Base-by-base conservation (phyloP, 2,329 filamentous ascomycete genomes). In the Simplicillium aogashimaense region DNA sequence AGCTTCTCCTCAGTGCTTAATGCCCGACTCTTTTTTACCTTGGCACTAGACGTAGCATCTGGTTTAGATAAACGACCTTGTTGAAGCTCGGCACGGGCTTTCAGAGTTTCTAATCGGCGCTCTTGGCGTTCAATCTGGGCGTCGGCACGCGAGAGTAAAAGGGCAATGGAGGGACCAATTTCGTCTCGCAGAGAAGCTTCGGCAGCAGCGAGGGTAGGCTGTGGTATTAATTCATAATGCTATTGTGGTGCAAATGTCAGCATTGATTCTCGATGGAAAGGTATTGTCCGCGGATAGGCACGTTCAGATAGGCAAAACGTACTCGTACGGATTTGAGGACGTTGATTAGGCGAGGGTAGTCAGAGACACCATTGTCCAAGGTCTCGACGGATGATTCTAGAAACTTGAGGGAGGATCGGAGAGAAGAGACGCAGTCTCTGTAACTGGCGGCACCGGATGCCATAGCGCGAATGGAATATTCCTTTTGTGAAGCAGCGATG, bases 171-270 rank as follows among this genome's bases (percentile, higher is more conserved):
- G 8, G 89, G 89, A n/a, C 83, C 81, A 50, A 95, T 92, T 57
- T 94, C 88, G 53, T 86, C 84, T 51, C 88, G 82, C 14, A 95
- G 77, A 4, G 86, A 81, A 49, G 85, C 72, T 61, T 95, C 89
- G 28, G 89, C 89, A 46, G 82, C 75, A 45, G 81, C 80, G 35
- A 95, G 77, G 38, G 85, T 85, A 11, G 83, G 78, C 57, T 94
- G 86, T 13, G 88, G 86, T 50, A 95, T 85, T 33, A 95, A 79
- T 60, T 95, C 89, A 63, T 94, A 95, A 65, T 95, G 89, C 82
- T 94, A 45, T 28, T 17, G 34, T 36, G 36, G 36, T n/a, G 33
- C 45, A 29, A 36, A 13, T 36, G 29, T 18, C 29, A 41, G 15
- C 11, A 5, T 5, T 12, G 12, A 12, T 4, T n/a, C 13, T 28